phyloP scores from a whole-genome alignment of 305 asterid species.

The Rubia balearica region DNA sequence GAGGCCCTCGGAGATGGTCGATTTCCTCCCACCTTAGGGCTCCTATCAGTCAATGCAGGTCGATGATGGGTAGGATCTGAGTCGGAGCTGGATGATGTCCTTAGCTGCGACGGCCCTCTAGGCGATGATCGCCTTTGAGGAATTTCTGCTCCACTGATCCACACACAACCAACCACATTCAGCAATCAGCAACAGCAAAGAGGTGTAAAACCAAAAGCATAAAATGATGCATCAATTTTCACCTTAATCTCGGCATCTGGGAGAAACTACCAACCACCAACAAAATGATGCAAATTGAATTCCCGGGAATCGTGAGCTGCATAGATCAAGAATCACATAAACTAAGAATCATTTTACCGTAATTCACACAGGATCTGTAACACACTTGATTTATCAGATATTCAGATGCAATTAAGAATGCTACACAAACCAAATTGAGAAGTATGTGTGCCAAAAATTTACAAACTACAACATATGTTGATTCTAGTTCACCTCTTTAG shows the following conservation, averaged over 20 bases:
- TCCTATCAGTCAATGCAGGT: constrained; percentile 43
- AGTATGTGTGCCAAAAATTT: too few relatives aligned
- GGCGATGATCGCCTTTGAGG: constrained; percentile 71
- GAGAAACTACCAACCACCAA: constrained; percentile 1
- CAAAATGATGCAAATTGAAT: not conserved
- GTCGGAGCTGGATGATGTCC: constrained; percentile 69
- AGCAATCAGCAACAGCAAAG: constrained; percentile 10
- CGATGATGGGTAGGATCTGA: constrained; percentile 56
- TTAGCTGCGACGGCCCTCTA: constrained; percentile 41
- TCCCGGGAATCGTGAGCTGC: constrained; percentile 26
- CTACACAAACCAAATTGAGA: too few relatives aligned
- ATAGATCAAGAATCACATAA: not conserved
- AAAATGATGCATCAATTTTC: constrained; percentile 13
- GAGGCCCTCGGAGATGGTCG: constrained; percentile 66
- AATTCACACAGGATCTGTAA: not conserved
- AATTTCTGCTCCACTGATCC: constrained; percentile 52
- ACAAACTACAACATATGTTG: not conserved
- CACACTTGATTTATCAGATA: not conserved
- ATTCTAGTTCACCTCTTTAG: not conserved
- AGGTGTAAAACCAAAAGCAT: not conserved
- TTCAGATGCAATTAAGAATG: not conserved
- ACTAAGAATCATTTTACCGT: not conserved
- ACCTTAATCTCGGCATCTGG: constrained; percentile 81
- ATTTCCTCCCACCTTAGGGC: constrained; percentile 49
- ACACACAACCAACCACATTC: constrained; percentile 6